These are phyloP conservation scores for Syzygium aqueum DNA, from an alignment of 345 rosid species.

Conservation along the genomic window DNA sequence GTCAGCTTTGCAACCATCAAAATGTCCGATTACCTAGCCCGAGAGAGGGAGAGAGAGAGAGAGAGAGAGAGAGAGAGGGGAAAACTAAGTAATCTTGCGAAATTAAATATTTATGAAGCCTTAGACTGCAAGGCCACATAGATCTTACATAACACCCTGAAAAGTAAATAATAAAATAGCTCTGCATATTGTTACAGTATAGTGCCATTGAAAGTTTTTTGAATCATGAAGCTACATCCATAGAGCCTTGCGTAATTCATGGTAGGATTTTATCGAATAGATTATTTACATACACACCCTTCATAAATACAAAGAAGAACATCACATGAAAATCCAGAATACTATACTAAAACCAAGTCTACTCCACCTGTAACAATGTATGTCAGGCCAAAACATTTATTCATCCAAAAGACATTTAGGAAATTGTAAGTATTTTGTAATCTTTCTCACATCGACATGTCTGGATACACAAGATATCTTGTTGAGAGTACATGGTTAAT, in stretches of 20 bases:
- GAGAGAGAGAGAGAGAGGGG: neutral
- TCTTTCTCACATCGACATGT: neutral
- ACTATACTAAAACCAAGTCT: neutral
- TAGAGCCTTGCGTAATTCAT: neutral
- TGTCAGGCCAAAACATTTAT: neutral
- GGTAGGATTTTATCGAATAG: neutral
- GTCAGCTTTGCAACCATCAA: conserved; percentile 95
- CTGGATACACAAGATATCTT: neutral
- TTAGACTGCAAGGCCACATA: neutral
- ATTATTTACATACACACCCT: neutral
- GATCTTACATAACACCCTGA: neutral
- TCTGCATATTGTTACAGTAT: neutral
- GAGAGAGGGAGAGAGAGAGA: neutral
- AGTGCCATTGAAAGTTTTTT: neutral
- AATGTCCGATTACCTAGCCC: conserved; percentile 81
- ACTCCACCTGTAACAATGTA: neutral
- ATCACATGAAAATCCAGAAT: neutral
- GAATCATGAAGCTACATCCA: neutral
- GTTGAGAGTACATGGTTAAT: too few relatives aligned
- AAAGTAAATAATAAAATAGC: neutral
- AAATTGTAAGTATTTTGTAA: neutral
- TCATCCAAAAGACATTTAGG: neutral
- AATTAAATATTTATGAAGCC: neutral
- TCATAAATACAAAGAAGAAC: neutral
- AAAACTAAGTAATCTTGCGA: neutral